Conservation (phyloP, 345 rosid species). For the Trapa bicornis region DNA sequence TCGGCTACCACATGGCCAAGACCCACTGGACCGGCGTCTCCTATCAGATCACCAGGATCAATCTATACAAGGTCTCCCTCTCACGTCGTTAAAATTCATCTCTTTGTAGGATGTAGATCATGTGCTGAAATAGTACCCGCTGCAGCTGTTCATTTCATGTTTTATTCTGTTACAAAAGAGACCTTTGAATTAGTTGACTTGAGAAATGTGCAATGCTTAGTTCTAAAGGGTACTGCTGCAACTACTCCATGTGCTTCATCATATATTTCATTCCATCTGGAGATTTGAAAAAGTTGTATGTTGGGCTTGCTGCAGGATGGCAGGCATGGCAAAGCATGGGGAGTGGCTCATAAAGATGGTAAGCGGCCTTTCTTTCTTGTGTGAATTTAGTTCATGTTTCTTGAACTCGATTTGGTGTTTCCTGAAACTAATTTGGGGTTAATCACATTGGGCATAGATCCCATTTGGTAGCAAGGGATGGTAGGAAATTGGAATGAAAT, state of each 20-base stretch:
- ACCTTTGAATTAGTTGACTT: neutral
- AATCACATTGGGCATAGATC: too few species aligned
- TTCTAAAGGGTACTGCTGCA: neutral
- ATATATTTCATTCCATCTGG: neutral
- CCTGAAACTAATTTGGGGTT: neutral
- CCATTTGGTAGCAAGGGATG: too few species aligned
- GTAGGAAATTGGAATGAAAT: too few species aligned
- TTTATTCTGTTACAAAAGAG: neutral
- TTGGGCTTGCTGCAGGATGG: slow-evolving; percentile 60
- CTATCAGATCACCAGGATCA: slow-evolving; percentile 85
- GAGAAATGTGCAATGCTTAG: neutral
- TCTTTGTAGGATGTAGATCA: neutral
- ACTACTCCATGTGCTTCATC: too few species aligned
- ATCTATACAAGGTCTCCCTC: slow-evolving; percentile 66
- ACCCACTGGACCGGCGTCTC: slow-evolving; percentile 82
- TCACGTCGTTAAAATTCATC: neutral
- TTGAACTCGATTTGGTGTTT: neutral
- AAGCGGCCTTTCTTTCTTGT: slow-evolving; percentile 17
- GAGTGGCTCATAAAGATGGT: slow-evolving; percentile 80
- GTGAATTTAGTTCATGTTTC: neutral
- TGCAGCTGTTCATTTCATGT: neutral
- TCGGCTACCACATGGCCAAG: slow-evolving; percentile 89
- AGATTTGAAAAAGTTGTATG: slow-evolving; percentile 3
- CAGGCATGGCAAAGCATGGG: slow-evolving; percentile 95
- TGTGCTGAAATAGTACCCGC: neutral